Evolutionary conservation across 176 grass and related monocot species (phyloP), one percentile per base, ranked within the genome.

Genomic region (Hyparrhenia diplandra): DNA sequence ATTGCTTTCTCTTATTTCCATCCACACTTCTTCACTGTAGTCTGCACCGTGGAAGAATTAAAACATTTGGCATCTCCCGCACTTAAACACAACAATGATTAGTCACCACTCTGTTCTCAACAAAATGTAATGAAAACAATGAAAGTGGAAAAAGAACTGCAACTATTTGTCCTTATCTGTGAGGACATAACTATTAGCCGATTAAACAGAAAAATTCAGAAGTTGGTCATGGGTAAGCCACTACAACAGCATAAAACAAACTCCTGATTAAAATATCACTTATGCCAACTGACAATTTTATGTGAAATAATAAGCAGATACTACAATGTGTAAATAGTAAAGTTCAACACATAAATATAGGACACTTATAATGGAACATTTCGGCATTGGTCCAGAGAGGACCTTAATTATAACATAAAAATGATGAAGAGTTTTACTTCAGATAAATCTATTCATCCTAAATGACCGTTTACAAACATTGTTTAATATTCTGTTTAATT

Each of bases 1-100:
- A 95, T 90, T 86, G 90, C 80, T 80, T 98, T 98, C 73, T 84
- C 88, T 91, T 84, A 98, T 95, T 85, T 98, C 92, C 90, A 98
- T 86, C 96, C 96, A 98, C 14, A 95, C 96, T 91, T 98, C 96
- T 88, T 95, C 96, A 35, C 96, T 98, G 40, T 95, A 98, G 85
- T 98, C 96, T 20, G 96, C 92, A 86, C 96, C 86, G 78, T 45
- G 96, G 96, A 65, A 95, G 96, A 82, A 98, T 98, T 83, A n/a
- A n/a, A 84, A 98, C 96, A 88, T 95, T 98, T 35, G 96, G 96
- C 92, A 98, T 98, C 80, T 98, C 96, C 64, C 92, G 80, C 42
- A 98, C 92, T 92, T 98, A 79, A 81, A 78, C 42, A 34, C 68
- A 87, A 75, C 61, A 67, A 37, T 51, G 35, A 76, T 13, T 43